phyloP scores from a whole-genome alignment of 257 asterid genomes.

The Lithospermum erythrorhizon region DNA sequence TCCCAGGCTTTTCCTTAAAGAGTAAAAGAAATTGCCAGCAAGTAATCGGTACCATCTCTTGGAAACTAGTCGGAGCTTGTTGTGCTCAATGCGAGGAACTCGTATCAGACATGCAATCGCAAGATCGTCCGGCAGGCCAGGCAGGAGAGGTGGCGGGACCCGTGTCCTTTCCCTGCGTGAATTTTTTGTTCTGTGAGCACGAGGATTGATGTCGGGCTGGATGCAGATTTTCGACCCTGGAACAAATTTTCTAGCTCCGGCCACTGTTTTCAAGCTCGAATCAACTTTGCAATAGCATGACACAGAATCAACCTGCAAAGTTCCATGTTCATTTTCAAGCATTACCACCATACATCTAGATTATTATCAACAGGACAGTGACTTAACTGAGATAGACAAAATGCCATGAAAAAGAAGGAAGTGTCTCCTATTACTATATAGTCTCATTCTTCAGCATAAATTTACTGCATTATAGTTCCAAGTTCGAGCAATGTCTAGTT shows the following conservation, averaged over 20 bases:
- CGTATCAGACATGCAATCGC: conserved; percentile 45
- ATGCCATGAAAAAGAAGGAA: too few relatives aligned
- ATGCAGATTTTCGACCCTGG: conserved; percentile 42
- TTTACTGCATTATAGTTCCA: too few relatives aligned
- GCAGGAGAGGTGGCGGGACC: conserved; percentile 36
- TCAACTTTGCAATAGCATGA: conserved; percentile 50
- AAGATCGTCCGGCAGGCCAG: conserved; percentile 46
- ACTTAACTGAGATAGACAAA: too few relatives aligned
- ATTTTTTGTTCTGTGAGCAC: conserved; percentile 30
- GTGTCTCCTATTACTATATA: too few relatives aligned
- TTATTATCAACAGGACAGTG: not conserved
- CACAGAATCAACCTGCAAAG: conserved; percentile 19
- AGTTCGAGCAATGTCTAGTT: too few relatives aligned
- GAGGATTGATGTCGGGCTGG: conserved; percentile 43
- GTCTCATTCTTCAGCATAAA: too few relatives aligned
- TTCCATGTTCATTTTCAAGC: not conserved
- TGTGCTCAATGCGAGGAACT: conserved; percentile 44
- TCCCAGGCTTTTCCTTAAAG: conserved; percentile 38
- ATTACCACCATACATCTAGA: not conserved
- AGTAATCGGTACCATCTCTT: conserved; percentile 42
- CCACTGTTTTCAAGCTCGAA: conserved; percentile 36
- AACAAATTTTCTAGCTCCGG: conserved; percentile 39
- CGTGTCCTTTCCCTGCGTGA: conserved; percentile 38
- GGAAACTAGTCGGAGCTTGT: conserved; percentile 41
- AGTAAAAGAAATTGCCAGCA: conserved; percentile 38